Conservation (phyloP, 805 yeast species). For the Teunomyces aglyptinius region DNA sequence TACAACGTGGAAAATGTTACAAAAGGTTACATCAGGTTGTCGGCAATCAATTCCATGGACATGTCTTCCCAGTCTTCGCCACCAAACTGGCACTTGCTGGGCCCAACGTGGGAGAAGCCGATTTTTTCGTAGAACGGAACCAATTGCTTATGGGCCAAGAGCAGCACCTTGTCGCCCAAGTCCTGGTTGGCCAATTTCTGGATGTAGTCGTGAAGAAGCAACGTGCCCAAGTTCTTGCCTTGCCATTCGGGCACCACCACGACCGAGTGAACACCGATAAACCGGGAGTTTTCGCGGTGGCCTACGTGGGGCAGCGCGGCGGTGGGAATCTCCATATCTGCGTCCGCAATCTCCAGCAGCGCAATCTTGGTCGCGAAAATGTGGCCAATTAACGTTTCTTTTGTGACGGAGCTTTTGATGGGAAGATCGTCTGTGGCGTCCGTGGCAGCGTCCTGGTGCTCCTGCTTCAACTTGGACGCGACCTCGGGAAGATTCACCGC, state of each 20-base stretch:
- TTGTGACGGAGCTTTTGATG: constrained; percentile 46
- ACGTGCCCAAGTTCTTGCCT: constrained; percentile 78
- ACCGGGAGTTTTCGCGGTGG: constrained; percentile 71
- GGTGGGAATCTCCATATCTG: constrained; percentile 60
- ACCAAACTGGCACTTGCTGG: constrained; percentile 57
- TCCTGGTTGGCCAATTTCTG: constrained; percentile 87
- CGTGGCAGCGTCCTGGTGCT: constrained; percentile 11
- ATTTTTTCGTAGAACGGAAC: constrained; percentile 76
- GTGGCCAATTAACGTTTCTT: constrained; percentile 75
- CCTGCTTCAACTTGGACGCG: constrained; percentile 29
- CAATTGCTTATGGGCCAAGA: constrained; percentile 69
- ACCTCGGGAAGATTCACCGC: constrained; percentile 42
- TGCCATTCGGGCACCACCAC: constrained; percentile 76
- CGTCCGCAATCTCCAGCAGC: constrained; percentile 50
- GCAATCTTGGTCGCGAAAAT: constrained; percentile 72
- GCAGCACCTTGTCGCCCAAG: constrained; percentile 72
- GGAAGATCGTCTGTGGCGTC: constrained; percentile 42
- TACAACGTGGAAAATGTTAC: no score
- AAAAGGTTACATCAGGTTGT: constrained; percentile 18
- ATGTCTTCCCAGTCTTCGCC: constrained; percentile 63
- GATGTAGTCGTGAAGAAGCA: constrained; percentile 82
- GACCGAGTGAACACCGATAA: constrained; percentile 79
- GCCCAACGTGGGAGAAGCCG: constrained; percentile 74
- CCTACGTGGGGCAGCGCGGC: constrained; percentile 42
- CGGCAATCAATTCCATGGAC: constrained; percentile 44